Base-by-base conservation (phyloP, 768 basidiomycete genomes). In the Pleurotus platypus region DNA sequence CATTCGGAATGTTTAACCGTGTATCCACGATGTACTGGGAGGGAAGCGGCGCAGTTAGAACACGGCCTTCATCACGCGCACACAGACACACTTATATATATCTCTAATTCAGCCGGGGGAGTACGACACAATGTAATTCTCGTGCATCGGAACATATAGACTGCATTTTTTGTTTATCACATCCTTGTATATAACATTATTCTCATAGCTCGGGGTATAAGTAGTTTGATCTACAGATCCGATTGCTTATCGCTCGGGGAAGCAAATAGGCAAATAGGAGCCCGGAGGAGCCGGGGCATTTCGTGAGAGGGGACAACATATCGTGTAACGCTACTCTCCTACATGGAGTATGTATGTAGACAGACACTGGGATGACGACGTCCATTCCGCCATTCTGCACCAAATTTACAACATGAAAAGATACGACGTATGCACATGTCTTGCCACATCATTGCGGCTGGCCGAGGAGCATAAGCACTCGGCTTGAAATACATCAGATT, bases 331-430 rank as follows among this genome's bases (percentile, higher is more conserved):
- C 11, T 35, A 11, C 12, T 35, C 8, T 35, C 30, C 30, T 35
- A 35, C 30, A 11, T 35, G 30, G 30, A 35, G 38, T 54, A 51
- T 46, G 35, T 61, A 56, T 37, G 39, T 15, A 61, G 53, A 55
- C 45, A 57, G 7, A 49, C 22, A 49, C 22, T 49, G 57, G 51
- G 65, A 61, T 65, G 59, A 49, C 61, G 39, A 69, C 45, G 46
- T 35, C 30, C 30, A 35, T 35, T 35, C 30, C 30, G 30, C 30
- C 30, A 35, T 35, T 35, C 24, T 35, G 30, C 30, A 35, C 30
- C 30, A 35, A 35, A 35, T 35, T 35, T 35, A 35, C 30, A 35
- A 35, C 30, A 35, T 35, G 30, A 35, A 35, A 26, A 35, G 30
- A 35, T 35, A 35, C 30, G 30, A 35, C 30, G 30, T 35, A 35